Conservation (phyloP, 441 rosid species). For the Adansonia rubrostipa region DNA sequence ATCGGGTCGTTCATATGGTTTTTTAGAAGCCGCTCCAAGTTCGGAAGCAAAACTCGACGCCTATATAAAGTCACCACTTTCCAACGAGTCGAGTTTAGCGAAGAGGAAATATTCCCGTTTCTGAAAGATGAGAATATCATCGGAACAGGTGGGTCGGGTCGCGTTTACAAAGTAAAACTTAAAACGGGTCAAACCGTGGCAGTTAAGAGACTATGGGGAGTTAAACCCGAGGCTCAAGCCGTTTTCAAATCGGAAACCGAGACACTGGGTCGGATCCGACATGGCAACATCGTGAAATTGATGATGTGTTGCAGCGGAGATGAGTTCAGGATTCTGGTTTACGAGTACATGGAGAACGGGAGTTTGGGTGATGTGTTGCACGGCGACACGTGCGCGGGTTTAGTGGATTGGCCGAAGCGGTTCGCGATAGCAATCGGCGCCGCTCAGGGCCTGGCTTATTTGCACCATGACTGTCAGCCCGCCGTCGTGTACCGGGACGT, state of each 20-base stretch:
- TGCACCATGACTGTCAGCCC: conserved; percentile 74
- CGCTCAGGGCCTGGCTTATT: conserved; percentile 70
- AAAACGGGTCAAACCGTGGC: conserved; percentile 64
- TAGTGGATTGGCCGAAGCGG: conserved; percentile 56
- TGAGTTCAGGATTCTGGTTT: conserved; percentile 53
- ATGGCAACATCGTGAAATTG: conserved; percentile 63
- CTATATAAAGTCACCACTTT: conserved; percentile 47
- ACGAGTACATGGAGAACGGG: conserved; percentile 80
- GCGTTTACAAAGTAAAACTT: conserved; percentile 53
- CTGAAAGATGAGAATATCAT: conserved; percentile 52
- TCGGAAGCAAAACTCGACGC: conserved; percentile 31
- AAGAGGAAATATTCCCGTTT: conserved; percentile 47
- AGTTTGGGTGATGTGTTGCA: conserved; percentile 73
- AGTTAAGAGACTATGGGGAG: conserved; percentile 58
- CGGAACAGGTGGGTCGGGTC: conserved; percentile 71
- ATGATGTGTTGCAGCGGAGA: conserved; percentile 54
- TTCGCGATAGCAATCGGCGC: conserved; percentile 57
- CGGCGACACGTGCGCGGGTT: conserved; percentile 38
- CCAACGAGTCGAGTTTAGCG: conserved; percentile 56
- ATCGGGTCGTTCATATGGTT: conserved; percentile 50
- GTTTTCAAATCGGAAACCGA: conserved; percentile 65
- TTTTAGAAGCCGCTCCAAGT: conserved; percentile 39
- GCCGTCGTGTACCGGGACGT: conserved; percentile 77
- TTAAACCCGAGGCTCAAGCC: conserved; percentile 44
- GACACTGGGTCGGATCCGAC: conserved; percentile 63